Evolutionary conservation across 306 rosid genomes (phyloP), one percentile per base, ranked within the genome.

Genomic region (Cicer judaicum): DNA sequence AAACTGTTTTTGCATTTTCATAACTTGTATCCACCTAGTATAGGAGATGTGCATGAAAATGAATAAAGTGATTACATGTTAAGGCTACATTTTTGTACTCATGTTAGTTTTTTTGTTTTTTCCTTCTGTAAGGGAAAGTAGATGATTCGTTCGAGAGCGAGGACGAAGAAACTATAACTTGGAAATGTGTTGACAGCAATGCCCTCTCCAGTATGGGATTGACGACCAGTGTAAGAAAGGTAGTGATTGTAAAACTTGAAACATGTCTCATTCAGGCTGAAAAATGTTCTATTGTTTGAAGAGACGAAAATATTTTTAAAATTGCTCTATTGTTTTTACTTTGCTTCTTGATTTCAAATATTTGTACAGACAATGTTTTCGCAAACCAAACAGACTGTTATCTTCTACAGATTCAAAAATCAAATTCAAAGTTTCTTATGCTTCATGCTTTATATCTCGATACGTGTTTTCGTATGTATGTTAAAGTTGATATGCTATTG

Each of bases 201-300:
- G 85, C 18, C 40, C 91, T 93, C 75, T 83, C 93, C 29, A 80
- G 83, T 60, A 81, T 88, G 89, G 98, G 98, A 68, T 82, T 93
- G 83, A 93, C 97, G 5, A 83, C 97, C 70, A 86, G 97, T 77
- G 97, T 93, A 66, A 88, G 89, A 83, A 93, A 93, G 97, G 98
- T 91, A 83, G 70, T 29, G 4, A 29, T 29, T 29, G 36, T 29
- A 29, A 29, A 29, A 29, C 36, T 29, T 29, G 5, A 29, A 29
- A 29, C 36, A 4, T 29, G 36, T 29, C 36, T 29, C 36, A 29
- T 29, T 29, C 36, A 4, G 36, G 36, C 36, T 29, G 36, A 29
- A 29, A 29, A 29, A 3, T 29, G 36, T 5, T 29, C 36, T 29
- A 29, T 29, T 29, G 4, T 29, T 29, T 29, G 36, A 29, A 29